Evolutionary conservation across 2,329 filamentous ascomycete genomes (phyloP), one percentile per base, ranked within the genome.

Genomic region (Lasiodiplodia theobromae): DNA sequence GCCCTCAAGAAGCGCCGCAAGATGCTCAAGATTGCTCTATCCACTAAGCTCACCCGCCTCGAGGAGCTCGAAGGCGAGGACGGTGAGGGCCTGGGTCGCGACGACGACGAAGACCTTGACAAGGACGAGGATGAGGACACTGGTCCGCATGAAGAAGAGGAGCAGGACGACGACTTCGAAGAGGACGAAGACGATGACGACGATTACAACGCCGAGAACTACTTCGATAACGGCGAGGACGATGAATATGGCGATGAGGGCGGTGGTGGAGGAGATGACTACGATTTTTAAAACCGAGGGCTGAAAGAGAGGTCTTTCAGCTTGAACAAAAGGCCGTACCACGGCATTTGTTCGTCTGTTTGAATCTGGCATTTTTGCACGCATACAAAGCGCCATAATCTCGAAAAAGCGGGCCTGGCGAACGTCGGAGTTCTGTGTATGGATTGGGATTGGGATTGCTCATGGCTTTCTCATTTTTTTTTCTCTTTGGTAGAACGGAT

Each of bases 201-300:
- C 4, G 88, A 89, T 74, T 89, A 90, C 73, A 87, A 89, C 72
- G 88, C 86, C 1, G 88, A 90, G 73, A 84, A 89, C 71, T 90
- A 90, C 80, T 88, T 88, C 73, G 86, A 87, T 70, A 86, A 83
- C 67, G 88, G 88, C 7, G 88, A 87, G 63, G 86, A 85, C 67
- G 88, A 86, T 71, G 74, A 81, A 58, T 86, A 85, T 68, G 86
- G 82, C 54, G 86, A 79, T 44, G 79, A 83, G 38, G 86, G 83
- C 51, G 84, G 82, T 7, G 86, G 84, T 66, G 85, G 83, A 60
- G 85, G 78, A 34, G 75, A 77, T 63, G 79, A 81, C 51, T 67
- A 58, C n/a, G 65, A 67, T 25, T 67, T 64, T 18, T 52, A 52
- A 52, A n/a, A n/a, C 14, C 12, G 16, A 11, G 14, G 14, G 8